phyloP scores from a whole-genome alignment of 805 yeast species.

The Candida oleophila region DNA sequence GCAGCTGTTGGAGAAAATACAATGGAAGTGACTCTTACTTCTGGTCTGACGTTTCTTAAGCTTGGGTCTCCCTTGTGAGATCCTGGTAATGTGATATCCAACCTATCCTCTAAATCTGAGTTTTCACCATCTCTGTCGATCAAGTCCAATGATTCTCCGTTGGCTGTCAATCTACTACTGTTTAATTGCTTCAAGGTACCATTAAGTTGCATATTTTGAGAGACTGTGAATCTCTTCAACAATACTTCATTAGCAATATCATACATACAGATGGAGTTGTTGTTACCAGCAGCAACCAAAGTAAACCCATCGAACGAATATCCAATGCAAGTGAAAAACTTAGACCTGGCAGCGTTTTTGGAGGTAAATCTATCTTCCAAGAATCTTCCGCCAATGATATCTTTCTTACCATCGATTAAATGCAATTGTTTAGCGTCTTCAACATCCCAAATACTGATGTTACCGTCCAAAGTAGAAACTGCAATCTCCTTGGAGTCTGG shows the following conservation, averaged over 20 bases:
- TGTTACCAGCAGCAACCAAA: constrained; percentile 90
- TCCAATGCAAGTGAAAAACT: constrained; percentile 74
- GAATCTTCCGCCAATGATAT: constrained; percentile 84
- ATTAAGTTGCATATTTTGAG: constrained; percentile 84
- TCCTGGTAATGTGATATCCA: constrained; percentile 81
- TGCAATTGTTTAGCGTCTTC: constrained; percentile 79
- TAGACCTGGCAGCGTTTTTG: constrained; percentile 78
- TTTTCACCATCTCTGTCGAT: constrained; percentile 85
- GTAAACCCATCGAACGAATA: constrained; percentile 90
- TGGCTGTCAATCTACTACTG: constrained; percentile 81
- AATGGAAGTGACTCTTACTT: constrained; percentile 74
- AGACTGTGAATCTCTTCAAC: constrained; percentile 76
- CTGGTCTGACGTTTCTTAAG: constrained; percentile 73
- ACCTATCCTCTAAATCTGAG: constrained; percentile 79
- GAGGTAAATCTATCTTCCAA: constrained; percentile 79
- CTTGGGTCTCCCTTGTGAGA: constrained; percentile 81
- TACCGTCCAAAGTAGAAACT: constrained; percentile 86
- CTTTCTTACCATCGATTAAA: constrained; percentile 80
- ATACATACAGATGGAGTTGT: constrained; percentile 86
- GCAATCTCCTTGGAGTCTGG: constrained; percentile 94
- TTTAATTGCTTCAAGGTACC: constrained; percentile 83
- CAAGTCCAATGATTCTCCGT: constrained; percentile 66
- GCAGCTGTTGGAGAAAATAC: constrained; percentile 87
- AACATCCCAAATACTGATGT: constrained; percentile 78
- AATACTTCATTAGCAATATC: constrained; percentile 88